Base-by-base conservation (phyloP, 345 rosid genomes). In the Syzygium aqueum region DNA sequence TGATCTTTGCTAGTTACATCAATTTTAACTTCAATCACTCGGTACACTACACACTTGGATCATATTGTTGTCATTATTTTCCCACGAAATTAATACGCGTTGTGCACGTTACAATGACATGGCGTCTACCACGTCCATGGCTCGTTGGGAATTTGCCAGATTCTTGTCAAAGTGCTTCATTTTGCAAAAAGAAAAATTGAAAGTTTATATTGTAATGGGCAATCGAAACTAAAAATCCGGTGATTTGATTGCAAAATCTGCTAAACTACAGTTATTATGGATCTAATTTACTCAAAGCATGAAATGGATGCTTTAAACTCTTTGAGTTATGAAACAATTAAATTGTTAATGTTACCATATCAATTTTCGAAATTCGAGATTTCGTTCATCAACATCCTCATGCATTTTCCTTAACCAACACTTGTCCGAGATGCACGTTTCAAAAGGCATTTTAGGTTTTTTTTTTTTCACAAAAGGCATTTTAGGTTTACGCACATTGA, bases 321-420 rank as follows among this genome's bases (percentile, higher is more conserved):
- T 6, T 43, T 5, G 46, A 43, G 17, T 5, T 61, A 1, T 27
- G 6, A n/a, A 12, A 61, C 67, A 27, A 61, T 61, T n/a, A 13
- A 2, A 61, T n/a, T 61, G 9, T 13, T n/a, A 61, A 61, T 27
- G 30, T 61, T 61, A n/a, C 12, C 0, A 8, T n/a, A 61, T 61
- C 1, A 61, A n/a, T 61, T 61, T 61, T 61, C 2, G 0, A 13
- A n/a, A n/a, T 61, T n/a, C 3, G 37, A 61, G 33, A 61, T 61
- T 61, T 61, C 73, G 14, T 61, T 61, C 73, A 61, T n/a, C 37
- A n/a, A 0, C 19, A 61, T 61, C 8, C 19, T 61, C 73, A 13
- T 19, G 0, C 9, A 0, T 6, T 0, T 61, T n/a, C 33, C 33
- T 61, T 2, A 0, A n/a, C 17, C 6, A 14, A 61, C 73, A n/a